Percentiles rank a stretch among this genome's conserved stretches.
phyloP scores from a whole-genome alignment of 73 alveolate species.

The Symbiodinium natans region DNA sequence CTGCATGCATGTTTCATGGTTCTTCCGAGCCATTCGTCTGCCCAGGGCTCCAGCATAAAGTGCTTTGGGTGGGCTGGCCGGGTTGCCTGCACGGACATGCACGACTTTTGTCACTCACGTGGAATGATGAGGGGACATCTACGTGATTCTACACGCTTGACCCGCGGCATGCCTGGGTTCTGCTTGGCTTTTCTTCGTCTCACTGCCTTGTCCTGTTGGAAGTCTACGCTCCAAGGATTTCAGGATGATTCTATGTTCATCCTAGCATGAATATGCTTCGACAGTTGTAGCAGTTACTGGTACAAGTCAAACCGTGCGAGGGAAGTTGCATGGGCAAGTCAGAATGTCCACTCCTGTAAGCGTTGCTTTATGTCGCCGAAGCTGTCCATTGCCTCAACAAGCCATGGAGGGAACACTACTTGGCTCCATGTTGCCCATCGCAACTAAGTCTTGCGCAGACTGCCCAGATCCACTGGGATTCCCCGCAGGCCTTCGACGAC shows the following conservation, averaged over 20 bases:
- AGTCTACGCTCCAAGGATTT: no score
- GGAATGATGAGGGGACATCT: not conserved
- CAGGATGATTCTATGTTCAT: no score
- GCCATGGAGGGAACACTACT: not conserved
- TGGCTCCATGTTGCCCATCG: not conserved
- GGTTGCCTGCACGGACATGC: not conserved
- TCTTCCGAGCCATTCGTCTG: no score
- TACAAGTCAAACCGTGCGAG: no score
- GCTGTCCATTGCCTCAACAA: constrained; percentile 74
- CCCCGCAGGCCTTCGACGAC: not conserved
- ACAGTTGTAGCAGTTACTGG: no score
- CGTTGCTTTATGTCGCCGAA: constrained; percentile 48
- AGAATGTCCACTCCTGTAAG: not conserved
- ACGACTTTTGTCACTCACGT: not conserved
- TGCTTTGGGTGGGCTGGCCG: not conserved
- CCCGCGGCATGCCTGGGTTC: not conserved
- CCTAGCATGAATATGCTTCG: no score
- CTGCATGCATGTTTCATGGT: no score
- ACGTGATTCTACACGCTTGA: not conserved
- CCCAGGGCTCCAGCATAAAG: not conserved
- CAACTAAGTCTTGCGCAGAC: not conserved
- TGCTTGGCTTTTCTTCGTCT: constrained; percentile 57
- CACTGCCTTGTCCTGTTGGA: constrained; percentile 56
- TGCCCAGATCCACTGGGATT: not conserved
- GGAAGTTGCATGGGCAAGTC: no score